Conservation (phyloP, 805 yeast genomes). For the Wickerhamiella cacticola region DNA sequence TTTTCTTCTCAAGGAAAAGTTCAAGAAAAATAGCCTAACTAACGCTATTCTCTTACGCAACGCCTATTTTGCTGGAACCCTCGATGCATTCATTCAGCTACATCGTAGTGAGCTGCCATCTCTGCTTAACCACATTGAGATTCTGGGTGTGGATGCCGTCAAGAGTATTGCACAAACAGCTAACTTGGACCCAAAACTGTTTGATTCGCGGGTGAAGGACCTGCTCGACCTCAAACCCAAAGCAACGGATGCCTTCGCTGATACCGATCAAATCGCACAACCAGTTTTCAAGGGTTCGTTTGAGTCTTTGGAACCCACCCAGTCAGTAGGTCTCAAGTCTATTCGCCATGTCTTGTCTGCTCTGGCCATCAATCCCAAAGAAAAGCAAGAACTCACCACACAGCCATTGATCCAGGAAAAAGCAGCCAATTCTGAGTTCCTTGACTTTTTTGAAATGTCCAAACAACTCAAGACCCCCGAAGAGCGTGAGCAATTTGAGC, state of each 20-base stretch:
- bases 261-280: conserved; percentile 12
- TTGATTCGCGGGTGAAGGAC: conserved; percentile 6
- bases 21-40: conserved; percentile 43
- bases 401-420: conserved; percentile 29
- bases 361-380: conserved; percentile 28
- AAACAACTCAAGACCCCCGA: conserved; percentile 37
- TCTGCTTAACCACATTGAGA: conserved; percentile 39
- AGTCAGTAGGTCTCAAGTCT: conserved; percentile 64
- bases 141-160: conserved; percentile 40
- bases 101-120: conserved; percentile 23
- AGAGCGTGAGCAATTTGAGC: conserved; percentile 42
- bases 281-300: conserved; percentile 42
- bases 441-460: conserved; percentile 60
- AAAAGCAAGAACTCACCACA: conserved; percentile 22
- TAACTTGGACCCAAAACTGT: conserved; percentile 22
- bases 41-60: conserved; percentile 47
- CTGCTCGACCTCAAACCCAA: neutral
- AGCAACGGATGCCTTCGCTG: neutral
- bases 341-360: conserved; percentile 64
- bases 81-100: conserved; percentile 19
- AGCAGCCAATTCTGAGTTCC: conserved; percentile 23
- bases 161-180: conserved; percentile 25
- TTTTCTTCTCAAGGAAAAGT: conserved; percentile 24
- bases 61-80: conserved; percentile 25
- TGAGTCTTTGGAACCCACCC: conserved; percentile 50